Evolutionary conservation across 768 basidiomycete genomes (phyloP).

Genomic region (Calocybe cyanea): DNA sequence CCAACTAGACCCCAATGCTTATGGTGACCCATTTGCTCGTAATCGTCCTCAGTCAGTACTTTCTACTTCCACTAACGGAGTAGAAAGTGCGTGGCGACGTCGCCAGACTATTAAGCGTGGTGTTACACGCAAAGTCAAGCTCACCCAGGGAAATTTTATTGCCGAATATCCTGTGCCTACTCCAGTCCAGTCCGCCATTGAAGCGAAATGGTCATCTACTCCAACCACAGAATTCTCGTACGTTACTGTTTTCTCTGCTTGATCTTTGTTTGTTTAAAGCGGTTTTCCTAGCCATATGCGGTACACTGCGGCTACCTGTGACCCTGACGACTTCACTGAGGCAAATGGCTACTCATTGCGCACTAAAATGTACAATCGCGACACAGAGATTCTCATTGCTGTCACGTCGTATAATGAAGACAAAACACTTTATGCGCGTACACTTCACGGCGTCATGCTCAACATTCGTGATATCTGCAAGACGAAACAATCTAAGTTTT

Average conservation of each 20-base stretch:
- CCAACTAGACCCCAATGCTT: constrained; percentile 51
- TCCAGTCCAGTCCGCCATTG: constrained; percentile 77
- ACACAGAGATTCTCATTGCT: constrained; percentile 91
- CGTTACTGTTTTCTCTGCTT: constrained; percentile 24
- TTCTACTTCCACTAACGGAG: constrained; percentile 52
- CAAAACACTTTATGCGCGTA: constrained; percentile 87
- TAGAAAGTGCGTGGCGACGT: constrained; percentile 62
- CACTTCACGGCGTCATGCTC: constrained; percentile 93
- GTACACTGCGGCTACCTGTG: constrained; percentile 88
- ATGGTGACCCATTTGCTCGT: constrained; percentile 62
- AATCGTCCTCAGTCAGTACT: constrained; percentile 47
- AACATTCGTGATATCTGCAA: constrained; percentile 98
- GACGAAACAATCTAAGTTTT: constrained; percentile 91
- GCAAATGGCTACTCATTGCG: constrained; percentile 84
- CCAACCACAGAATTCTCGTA: constrained; percentile 90
- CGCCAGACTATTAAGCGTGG: constrained; percentile 90
- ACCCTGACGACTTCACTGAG: constrained; percentile 84
- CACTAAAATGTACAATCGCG: constrained; percentile 78
- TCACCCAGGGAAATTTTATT: constrained; percentile 92
- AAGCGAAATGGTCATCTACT: constrained; percentile 67
- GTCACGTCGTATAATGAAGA: constrained; percentile 94
- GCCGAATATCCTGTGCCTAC: constrained; percentile 86
- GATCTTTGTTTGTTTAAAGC: constrained; percentile 1
- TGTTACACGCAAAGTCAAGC: constrained; percentile 90
- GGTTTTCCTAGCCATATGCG: constrained; percentile 69